Base-by-base conservation (phyloP, 1,284 basidiomycete genomes). In the Ceratorhiza oryzae-sativae region DNA sequence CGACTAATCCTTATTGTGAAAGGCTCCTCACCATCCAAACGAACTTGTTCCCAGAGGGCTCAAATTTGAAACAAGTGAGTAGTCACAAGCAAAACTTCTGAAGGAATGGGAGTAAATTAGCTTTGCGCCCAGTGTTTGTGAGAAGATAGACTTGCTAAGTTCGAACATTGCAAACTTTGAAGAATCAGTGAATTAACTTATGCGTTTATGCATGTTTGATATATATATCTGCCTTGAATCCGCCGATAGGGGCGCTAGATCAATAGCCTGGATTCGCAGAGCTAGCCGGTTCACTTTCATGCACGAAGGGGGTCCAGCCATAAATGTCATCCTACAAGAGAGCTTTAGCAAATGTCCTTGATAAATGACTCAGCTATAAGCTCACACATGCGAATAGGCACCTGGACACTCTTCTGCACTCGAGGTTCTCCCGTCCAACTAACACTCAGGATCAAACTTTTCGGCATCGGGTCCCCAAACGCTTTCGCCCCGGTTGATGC, bases 181-280 rank as follows among this genome's bases (percentile, higher is more conserved):
- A 18, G 6, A 48, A 5, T n/a, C 5, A 48, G 4, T n/a, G n/a
- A 15, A n/a, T 48, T n/a, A 48, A 18, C n/a, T 23, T 15, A 15
- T 6, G 15, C n/a, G n/a, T n/a, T n/a, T n/a, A n/a, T n/a, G n/a
- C n/a, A n/a, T n/a, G n/a, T n/a, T n/a, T n/a, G n/a, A n/a, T n/a
- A n/a, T n/a, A n/a, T n/a, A n/a, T n/a, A n/a, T n/a, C n/a, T n/a
- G 45, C 36, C 41, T 61, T 61, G 39, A 61, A 61, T 4, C 59
- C 59, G 20, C 59, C 39, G 59, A 41, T 12, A 42, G 9, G n/a
- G n/a, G 12, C n/a, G 12, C 12, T 20, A 39, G 5, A 32, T 32
- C 36, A 20, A 36, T 30, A 61, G n/a, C 3, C 18, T 42, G 2
- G 13, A 23, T 25, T 23, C 18, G 20, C 20, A n/a, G 18, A 23